phyloP scores from a whole-genome alignment of 352 stramenopile genomes.

The Phytophthora palmivora region DNA sequence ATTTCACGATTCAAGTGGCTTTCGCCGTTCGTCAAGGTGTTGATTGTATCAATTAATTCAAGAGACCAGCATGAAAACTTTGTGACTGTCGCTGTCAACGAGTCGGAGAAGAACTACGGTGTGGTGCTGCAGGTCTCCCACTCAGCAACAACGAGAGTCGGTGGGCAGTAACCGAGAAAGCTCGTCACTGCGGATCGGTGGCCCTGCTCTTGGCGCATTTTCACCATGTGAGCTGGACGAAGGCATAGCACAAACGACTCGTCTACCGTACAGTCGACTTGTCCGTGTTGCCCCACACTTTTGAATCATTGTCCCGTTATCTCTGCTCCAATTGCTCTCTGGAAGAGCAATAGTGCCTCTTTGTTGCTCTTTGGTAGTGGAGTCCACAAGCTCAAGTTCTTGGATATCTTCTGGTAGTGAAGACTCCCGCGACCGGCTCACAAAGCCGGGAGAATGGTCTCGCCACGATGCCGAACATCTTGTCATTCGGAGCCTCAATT shows the following conservation, averaged over 20 bases:
- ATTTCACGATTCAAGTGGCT: slow-evolving; percentile 16
- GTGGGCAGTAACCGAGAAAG: slow-evolving; percentile 10
- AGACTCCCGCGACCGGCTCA: slow-evolving; percentile 18
- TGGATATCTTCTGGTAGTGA: slow-evolving; percentile 22
- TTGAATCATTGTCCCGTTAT: slow-evolving; percentile 17
- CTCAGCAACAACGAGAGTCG: slow-evolving; percentile 14
- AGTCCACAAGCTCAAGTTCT: slow-evolving; percentile 31
- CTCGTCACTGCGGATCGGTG: slow-evolving; percentile 18
- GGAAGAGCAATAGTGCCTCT: no score
- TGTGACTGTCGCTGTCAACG: slow-evolving; percentile 4
- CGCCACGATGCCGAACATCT: slow-evolving; percentile 18
- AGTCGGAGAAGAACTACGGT: slow-evolving; percentile 4
- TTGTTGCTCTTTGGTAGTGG: neutral
- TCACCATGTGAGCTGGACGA: slow-evolving; percentile 24
- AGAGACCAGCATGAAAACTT: neutral
- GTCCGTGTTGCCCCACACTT: slow-evolving; percentile 7
- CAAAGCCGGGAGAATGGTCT: slow-evolving; percentile 9
- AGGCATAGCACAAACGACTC: slow-evolving; percentile 4
- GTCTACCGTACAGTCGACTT: slow-evolving; percentile 12
- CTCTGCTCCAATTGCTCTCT: slow-evolving; percentile 5
- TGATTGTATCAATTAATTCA: neutral
- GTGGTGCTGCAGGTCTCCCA: neutral
- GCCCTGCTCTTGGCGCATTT: slow-evolving; percentile 15
- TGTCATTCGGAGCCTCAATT: slow-evolving; percentile 21
- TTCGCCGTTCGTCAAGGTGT: slow-evolving; percentile 12